These are phyloP conservation scores for Leptographium lundbergii DNA, from an alignment of 2,329 filamentous ascomycete species.

Conservation along the genomic window DNA sequence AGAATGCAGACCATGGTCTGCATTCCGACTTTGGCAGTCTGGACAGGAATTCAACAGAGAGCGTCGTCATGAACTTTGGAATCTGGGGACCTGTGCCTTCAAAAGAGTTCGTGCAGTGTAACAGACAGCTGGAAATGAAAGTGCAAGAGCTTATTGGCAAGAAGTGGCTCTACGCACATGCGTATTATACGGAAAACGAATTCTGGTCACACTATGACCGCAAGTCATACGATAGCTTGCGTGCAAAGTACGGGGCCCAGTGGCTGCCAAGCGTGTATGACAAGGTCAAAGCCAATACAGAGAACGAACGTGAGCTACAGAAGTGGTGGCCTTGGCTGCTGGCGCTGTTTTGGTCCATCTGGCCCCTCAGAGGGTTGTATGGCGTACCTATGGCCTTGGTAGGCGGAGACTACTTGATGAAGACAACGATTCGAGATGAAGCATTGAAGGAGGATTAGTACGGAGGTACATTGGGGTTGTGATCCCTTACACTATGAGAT, in stretches of 20 bases:
- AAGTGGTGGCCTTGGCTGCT: constrained; percentile 21
- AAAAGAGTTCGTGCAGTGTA: constrained; percentile 36
- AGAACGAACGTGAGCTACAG: constrained; percentile 18
- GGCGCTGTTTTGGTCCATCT: constrained; percentile 19
- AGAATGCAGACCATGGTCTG: constrained; percentile 30
- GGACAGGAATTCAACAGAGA: constrained; percentile 11
- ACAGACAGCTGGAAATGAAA: constrained; percentile 47
- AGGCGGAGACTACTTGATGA: neutral
- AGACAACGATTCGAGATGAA: neutral
- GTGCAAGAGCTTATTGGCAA: constrained; percentile 47
- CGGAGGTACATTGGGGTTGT: no score
- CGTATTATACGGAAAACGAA: constrained; percentile 54
- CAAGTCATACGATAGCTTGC: constrained; percentile 43
- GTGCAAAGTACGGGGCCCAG: constrained; percentile 44
- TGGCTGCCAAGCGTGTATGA: constrained; percentile 53
- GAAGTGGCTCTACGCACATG: constrained; percentile 60
- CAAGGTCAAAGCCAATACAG: constrained; percentile 45
- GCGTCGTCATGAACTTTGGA: constrained; percentile 46
- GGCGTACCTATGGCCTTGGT: constrained; percentile 27
- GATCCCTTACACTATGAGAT: no score
- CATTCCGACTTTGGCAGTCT: constrained; percentile 32
- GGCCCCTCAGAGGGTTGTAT: constrained; percentile 32
- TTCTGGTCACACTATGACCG: constrained; percentile 56
- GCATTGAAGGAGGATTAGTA: neutral
- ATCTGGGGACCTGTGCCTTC: constrained; percentile 42